Percentiles rank a stretch among this genome's conserved stretches.
phyloP scores from a whole-genome alignment of 2,329 filamentous ascomycete genomes.

The Emmonsia crescens region DNA sequence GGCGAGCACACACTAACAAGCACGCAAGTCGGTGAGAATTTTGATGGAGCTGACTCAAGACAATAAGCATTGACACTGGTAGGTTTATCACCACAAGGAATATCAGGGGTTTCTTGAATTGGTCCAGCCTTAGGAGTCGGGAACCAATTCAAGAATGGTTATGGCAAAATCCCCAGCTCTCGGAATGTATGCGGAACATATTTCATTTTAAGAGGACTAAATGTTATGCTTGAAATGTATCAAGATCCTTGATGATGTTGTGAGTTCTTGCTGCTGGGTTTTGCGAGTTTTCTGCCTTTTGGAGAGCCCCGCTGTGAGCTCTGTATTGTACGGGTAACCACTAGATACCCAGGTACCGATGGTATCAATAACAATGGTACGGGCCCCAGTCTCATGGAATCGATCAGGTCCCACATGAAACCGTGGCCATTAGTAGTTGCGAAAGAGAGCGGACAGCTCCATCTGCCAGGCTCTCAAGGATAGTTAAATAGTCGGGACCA shows the following conservation, averaged over 20 bases:
- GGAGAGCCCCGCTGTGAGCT: not conserved
- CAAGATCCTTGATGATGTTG: too few relatives aligned
- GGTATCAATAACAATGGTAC: not conserved
- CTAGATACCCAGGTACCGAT: not conserved
- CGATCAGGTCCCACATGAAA: not conserved
- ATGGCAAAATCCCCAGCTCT: not conserved
- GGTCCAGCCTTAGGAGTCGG: too few relatives aligned
- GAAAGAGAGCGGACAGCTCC: not conserved
- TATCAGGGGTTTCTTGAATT: too few relatives aligned
- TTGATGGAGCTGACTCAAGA: not conserved
- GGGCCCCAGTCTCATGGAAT: not conserved
- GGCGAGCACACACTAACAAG: not conserved
- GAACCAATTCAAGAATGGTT: not conserved
- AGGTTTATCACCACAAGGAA: not conserved
- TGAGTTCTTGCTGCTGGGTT: not conserved
- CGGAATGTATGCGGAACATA: not conserved
- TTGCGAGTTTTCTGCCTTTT: not conserved
- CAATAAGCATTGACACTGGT: not conserved
- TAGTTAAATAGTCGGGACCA: not conserved
- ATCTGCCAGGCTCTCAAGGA: too few relatives aligned
- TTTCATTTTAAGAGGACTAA: not conserved
- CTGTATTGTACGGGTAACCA: not conserved
- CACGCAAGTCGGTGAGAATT: not conserved
- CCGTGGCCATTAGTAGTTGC: not conserved
- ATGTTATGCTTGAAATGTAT: not conserved